Conservation (phyloP, 805 yeast genomes). For the Komagataella pastoris region DNA sequence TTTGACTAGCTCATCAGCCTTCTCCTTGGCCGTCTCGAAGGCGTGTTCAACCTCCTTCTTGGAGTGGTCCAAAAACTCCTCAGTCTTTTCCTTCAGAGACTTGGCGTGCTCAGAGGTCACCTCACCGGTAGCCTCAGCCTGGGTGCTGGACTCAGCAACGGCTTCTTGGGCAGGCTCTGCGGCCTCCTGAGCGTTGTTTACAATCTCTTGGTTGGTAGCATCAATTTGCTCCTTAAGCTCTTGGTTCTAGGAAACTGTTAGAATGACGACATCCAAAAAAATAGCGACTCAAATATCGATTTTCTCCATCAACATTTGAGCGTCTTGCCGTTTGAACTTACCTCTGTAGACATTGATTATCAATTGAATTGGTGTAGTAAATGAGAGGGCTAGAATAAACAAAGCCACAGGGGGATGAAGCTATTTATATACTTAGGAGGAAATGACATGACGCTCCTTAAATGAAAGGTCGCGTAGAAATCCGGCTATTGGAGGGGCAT, state of each 20-base stretch:
- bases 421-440: background rate
- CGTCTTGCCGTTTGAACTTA: background rate
- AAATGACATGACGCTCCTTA: background rate
- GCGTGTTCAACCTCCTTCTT: constrained; percentile 2
- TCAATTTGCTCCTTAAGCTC: background rate
- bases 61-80: background rate
- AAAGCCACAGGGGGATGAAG: background rate
- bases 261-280: background rate
- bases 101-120: constrained; percentile 4
- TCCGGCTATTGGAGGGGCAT: background rate
- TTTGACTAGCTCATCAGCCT: background rate
- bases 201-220: background rate
- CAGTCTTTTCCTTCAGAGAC: constrained; percentile 1
- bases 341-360: background rate
- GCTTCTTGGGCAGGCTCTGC: background rate
- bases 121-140: constrained; percentile 8
- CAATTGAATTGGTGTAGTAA: background rate
- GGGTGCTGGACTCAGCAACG: constrained; percentile 1
- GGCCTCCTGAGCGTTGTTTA: background rate
- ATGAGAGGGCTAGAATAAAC: background rate
- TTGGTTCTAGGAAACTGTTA: background rate
- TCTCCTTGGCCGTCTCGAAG: background rate
- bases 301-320: background rate
- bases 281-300: background rate
- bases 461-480: background rate